These are phyloP conservation scores for Syzygium aqueum DNA, from an alignment of 345 rosid genomes.

Conservation along the genomic window DNA sequence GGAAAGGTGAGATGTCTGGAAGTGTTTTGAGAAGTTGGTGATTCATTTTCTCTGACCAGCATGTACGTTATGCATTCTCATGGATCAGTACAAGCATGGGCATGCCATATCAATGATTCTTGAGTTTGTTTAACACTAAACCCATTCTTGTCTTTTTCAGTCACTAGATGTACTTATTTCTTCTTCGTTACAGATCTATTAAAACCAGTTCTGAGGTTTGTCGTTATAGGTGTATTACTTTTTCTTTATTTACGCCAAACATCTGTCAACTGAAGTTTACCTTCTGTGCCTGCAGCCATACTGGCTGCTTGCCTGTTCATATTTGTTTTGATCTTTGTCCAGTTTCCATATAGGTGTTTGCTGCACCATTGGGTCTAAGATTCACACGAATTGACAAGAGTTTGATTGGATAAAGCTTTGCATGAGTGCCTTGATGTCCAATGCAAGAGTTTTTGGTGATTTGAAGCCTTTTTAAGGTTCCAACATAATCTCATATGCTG, in stretches of 20 bases:
- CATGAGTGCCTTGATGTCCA: slow-evolving; percentile 88
- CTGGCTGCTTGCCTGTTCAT: not conserved
- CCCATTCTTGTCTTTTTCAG: not conserved
- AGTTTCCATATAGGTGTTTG: slow-evolving; percentile 48
- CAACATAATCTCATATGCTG: not conserved
- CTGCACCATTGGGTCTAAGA: slow-evolving; percentile 84
- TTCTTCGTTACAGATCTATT: slow-evolving; percentile 48
- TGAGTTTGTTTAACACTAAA: not conserved
- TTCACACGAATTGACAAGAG: slow-evolving; percentile 82
- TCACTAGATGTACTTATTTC: not conserved
- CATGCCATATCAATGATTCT: not conserved
- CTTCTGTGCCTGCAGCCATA: not conserved
- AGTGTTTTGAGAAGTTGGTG: slow-evolving; percentile 84
- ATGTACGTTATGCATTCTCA: not conserved
- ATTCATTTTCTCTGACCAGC: not conserved
- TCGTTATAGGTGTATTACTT: not conserved
- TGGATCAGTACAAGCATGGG: not conserved
- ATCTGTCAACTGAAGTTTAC: too few relatives aligned
- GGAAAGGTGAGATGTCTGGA: slow-evolving; percentile 96
- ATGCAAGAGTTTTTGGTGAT: slow-evolving; percentile 24
- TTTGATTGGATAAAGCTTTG: slow-evolving; percentile 93
- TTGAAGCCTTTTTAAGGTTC: not conserved
- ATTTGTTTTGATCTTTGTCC: not conserved
- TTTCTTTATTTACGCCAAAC: too few relatives aligned
- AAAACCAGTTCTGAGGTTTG: slow-evolving; percentile 80